These are phyloP conservation scores for Penicillium sp. DNA, from an alignment of 2,329 filamentous ascomycete species.

Conservation along the genomic window DNA sequence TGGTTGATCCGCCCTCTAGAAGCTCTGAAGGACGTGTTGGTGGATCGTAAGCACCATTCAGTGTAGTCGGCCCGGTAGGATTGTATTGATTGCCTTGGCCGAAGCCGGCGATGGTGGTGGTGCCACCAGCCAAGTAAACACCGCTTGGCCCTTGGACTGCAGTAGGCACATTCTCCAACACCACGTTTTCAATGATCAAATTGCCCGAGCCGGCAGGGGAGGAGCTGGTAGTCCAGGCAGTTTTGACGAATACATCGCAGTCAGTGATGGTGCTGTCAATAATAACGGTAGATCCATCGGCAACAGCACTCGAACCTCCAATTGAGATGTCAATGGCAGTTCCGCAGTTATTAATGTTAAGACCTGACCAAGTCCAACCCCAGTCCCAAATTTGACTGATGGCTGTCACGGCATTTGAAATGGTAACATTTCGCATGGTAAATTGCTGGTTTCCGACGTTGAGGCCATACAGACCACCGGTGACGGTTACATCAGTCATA, in stretches of 20 bases:
- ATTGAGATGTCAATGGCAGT: conserved; percentile 50
- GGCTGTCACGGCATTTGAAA: conserved; percentile 50
- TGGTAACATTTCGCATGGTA: conserved; percentile 55
- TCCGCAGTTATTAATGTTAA: conserved; percentile 51
- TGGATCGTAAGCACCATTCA: conserved; percentile 43
- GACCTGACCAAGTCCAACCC: conserved; percentile 54
- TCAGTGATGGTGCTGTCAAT: conserved; percentile 55
- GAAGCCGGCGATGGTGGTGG: conserved; percentile 38
- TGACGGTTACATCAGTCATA: conserved; percentile 57
- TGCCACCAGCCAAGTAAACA: conserved; percentile 32
- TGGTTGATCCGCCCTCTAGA: conserved; percentile 36
- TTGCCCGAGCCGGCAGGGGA: conserved; percentile 46
- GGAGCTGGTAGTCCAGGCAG: conserved; percentile 38
- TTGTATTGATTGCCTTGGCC: conserved; percentile 44
- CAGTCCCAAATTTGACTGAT: conserved; percentile 59
- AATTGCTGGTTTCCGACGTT: conserved; percentile 64
- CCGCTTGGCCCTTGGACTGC: conserved; percentile 39
- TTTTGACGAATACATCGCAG: conserved; percentile 49
- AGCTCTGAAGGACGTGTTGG: conserved; percentile 43
- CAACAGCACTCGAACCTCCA: conserved; percentile 39
- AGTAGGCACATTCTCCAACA: conserved; percentile 47
- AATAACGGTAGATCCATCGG: conserved; percentile 54
- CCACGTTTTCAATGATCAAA: conserved; percentile 54
- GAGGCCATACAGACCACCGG: conserved; percentile 57
- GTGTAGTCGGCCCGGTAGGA: conserved; percentile 41